Base-by-base conservation (phyloP, 2,329 filamentous ascomycete genomes). In the Monilinia vaccinii-corymbosi region DNA sequence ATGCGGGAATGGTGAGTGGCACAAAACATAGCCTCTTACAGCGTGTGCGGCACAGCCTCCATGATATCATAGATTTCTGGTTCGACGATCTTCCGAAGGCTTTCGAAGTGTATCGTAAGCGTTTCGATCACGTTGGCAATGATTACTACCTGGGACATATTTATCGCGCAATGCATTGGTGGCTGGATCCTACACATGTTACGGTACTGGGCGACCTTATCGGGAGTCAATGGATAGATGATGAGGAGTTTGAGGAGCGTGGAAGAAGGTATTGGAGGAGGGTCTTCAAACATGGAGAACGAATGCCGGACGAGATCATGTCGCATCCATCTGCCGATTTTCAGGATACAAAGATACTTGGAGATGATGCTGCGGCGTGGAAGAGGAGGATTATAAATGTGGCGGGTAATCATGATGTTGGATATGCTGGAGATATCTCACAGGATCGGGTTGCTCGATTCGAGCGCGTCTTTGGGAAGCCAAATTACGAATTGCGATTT, bases 81-180 rank as follows among this genome's bases (percentile, higher is more conserved):
- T 77, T 83, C 61, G 80, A 86, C 60, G 91, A 96, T 71, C 75
- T 91, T 2, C 85, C 84, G 8, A 81, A 83, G 65, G 79, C 85
- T 21, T 66, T 92, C 53, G 78, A 85, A 66, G 86, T 85, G 1
- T 76, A 81, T 55, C 82, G 89, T 65, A 99, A 99, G 76, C 81
- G 83, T 21, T 73, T 99, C 66, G 94, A 99, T 73, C 81, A 97
- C 2, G 83, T 91, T 69, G 94, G 94, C 4, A 99, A 99, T 74
- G 94, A 99, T 74, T 89, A 85, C 70, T 99, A 97, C 73, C 82
- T 99, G 36, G 90, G 89, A 23, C 94, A 99, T 73, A 91, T 97
- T 61, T 97, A 95, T 74, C 83, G 90, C 18, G 88, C 85, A 0
- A 74, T 96, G 53, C 81, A 83, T 66, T 96, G 91, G 90, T 95